Conservation (phyloP, 1,139 yeast genomes). For the Scheffersomyces illinoinensis region DNA sequence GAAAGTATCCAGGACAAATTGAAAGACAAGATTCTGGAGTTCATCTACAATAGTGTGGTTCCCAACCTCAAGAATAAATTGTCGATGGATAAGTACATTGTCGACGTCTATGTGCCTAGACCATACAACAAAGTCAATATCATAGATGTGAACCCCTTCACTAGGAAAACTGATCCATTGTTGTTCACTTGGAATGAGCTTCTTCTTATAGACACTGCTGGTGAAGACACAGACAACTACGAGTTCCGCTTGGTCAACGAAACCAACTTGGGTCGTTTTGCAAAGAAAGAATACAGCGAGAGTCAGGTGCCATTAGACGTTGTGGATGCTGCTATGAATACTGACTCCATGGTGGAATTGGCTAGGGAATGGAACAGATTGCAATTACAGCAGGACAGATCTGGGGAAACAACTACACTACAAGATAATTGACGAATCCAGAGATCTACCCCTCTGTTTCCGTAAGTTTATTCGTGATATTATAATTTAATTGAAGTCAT, state of each 20-base stretch:
- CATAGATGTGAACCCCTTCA: conserved; percentile 84
- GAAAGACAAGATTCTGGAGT: conserved; percentile 49
- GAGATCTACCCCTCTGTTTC: not conserved
- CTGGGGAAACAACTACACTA: not conserved
- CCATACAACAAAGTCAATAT: conserved; percentile 67
- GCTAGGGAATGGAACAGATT: conserved; percentile 55
- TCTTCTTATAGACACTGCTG: conserved; percentile 15
- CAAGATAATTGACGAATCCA: not conserved
- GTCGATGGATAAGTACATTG: conserved; percentile 58
- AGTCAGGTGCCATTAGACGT: conserved; percentile 90
- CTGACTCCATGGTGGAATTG: conserved; percentile 63
- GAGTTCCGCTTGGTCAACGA: conserved; percentile 70
- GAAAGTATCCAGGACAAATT: conserved; percentile 47
- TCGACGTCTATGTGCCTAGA: conserved; percentile 81
- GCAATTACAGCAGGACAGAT: conserved; percentile 3
- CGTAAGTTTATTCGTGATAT: not conserved
- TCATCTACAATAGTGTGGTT: conserved; percentile 49
- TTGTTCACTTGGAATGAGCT: conserved; percentile 87
- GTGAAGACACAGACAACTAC: conserved; percentile 25
- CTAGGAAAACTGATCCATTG: conserved; percentile 72
- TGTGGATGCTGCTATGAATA: conserved; percentile 75
- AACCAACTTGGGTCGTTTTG: conserved; percentile 71
- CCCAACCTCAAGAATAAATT: conserved; percentile 39
- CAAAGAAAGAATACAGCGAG: conserved; percentile 80
- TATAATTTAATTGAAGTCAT: not conserved